phyloP scores from a whole-genome alignment of 2,329 filamentous ascomycete genomes.

The Aspergillus fischeri region DNA sequence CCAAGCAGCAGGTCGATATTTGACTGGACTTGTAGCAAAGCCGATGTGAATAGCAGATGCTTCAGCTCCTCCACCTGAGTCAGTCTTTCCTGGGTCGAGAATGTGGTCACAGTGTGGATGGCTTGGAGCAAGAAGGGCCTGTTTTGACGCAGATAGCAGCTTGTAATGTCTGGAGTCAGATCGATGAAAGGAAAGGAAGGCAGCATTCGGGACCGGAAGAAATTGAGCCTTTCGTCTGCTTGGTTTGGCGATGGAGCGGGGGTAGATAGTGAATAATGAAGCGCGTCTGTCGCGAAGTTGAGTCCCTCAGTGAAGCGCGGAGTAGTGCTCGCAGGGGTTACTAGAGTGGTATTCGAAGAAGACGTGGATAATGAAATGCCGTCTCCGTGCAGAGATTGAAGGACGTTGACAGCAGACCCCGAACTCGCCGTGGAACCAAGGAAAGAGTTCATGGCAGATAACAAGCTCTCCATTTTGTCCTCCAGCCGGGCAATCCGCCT shows the following conservation, averaged over 20 bases:
- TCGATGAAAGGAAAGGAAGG: constrained; percentile 35
- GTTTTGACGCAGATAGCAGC: constrained; percentile 27
- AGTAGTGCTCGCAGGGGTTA: background rate
- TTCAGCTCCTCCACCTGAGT: constrained; percentile 29
- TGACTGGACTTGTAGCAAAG: constrained; percentile 25
- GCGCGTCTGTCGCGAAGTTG: background rate
- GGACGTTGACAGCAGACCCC: background rate
- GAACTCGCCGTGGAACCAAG: constrained; percentile 7
- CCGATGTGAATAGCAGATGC: constrained; percentile 24
- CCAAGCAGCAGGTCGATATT: constrained; percentile 36
- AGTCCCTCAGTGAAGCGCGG: constrained; percentile 1
- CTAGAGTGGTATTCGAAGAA: background rate
- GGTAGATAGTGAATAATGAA: background rate
- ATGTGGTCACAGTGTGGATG: constrained; percentile 31
- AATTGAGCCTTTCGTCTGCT: constrained; percentile 19
- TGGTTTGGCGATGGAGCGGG: constrained; percentile 7
- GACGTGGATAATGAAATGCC: constrained; percentile 1
- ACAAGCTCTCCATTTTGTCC: constrained; percentile 29
- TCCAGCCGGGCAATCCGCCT: constrained; percentile 35
- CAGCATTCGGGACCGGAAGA: constrained; percentile 33
- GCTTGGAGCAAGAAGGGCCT: constrained; percentile 35
- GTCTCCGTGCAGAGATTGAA: background rate
- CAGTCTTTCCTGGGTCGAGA: constrained; percentile 26
- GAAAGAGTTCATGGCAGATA: constrained; percentile 28
- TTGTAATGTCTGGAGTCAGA: constrained; percentile 24